These are phyloP conservation scores for Perilla frutescens DNA, from an alignment of 257 asterid species.

Conservation along the genomic window DNA sequence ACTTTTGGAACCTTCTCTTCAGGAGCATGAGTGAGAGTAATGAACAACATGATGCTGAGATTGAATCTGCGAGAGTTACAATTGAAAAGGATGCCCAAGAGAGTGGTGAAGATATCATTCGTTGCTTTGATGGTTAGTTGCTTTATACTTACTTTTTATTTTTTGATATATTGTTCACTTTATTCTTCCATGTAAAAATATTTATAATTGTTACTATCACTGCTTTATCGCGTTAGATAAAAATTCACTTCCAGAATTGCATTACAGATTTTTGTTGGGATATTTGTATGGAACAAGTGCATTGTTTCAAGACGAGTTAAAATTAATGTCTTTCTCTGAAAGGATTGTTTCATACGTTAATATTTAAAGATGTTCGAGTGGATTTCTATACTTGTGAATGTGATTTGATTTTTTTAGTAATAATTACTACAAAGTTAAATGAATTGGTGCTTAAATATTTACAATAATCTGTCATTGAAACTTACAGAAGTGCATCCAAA, in stretches of 20 bases:
- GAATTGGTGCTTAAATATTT: no score
- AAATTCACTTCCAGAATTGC: neutral
- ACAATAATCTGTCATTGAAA: no score
- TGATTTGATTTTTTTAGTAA: neutral
- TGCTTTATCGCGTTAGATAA: conserved; percentile 4
- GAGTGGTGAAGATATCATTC: conserved; percentile 51
- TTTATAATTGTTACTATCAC: neutral
- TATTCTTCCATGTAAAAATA: neutral
- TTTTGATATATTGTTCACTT: neutral
- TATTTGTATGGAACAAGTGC: no score
- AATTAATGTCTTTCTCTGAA: no score
- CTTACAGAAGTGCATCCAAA: no score
- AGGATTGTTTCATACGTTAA: no score
- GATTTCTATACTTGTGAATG: no score
- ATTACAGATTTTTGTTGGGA: no score
- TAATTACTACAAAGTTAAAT: neutral
- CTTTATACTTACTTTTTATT: conserved; percentile 18
- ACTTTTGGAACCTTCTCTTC: conserved; percentile 30
- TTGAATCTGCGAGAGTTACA: conserved; percentile 59
- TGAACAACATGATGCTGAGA: conserved; percentile 67
- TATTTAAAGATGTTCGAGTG: neutral
- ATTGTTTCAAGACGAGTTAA: no score
- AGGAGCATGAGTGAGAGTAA: conserved; percentile 59
- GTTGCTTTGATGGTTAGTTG: conserved; percentile 58
- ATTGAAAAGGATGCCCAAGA: conserved; percentile 60